Conservation (phyloP, 2,329 filamentous ascomycete genomes). For the Xylaria hypoxylon region DNA sequence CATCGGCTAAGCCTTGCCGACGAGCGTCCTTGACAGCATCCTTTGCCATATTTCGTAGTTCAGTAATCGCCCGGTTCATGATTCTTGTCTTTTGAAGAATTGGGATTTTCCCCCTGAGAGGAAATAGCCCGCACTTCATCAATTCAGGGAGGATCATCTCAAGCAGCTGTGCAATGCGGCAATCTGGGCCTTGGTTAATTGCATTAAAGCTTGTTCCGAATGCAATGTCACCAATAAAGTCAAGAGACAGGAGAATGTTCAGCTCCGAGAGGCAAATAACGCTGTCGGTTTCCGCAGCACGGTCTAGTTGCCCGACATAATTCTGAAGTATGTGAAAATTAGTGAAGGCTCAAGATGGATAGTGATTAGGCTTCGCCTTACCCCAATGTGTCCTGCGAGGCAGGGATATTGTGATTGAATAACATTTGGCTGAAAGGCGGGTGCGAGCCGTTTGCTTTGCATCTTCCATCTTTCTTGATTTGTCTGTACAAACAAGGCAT, state of each 20-base stretch:
- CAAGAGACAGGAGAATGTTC: slow-evolving; percentile 35
- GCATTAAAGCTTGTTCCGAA: slow-evolving; percentile 35
- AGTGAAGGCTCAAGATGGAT: not conserved
- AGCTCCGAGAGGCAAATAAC: slow-evolving; percentile 28
- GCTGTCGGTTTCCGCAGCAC: slow-evolving; percentile 17
- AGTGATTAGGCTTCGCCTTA: not conserved
- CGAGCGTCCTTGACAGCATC: slow-evolving; percentile 35
- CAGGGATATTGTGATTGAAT: slow-evolving; percentile 30
- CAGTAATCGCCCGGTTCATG: slow-evolving; percentile 33
- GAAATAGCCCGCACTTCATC: slow-evolving; percentile 36
- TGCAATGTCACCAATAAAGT: slow-evolving; percentile 38
- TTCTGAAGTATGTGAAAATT: slow-evolving; percentile 9
- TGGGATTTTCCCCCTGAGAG: slow-evolving; percentile 31
- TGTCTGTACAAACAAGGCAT: slow-evolving; percentile 32
- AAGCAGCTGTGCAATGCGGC: slow-evolving; percentile 35
- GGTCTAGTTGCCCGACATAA: slow-evolving; percentile 30
- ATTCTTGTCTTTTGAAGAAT: slow-evolving; percentile 31
- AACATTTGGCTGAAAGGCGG: slow-evolving; percentile 34
- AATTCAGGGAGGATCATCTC: slow-evolving; percentile 37
- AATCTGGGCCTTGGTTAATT: slow-evolving; percentile 33
- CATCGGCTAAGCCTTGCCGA: slow-evolving; percentile 5
- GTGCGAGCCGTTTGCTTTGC: slow-evolving; percentile 35
- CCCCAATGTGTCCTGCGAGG: slow-evolving; percentile 31
- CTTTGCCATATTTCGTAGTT: slow-evolving; percentile 33
- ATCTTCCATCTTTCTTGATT: slow-evolving; percentile 35